These are phyloP conservation scores for Melampsora larici-populina DNA, from an alignment of 1,284 basidiomycete genomes.

Conservation along the genomic window DNA sequence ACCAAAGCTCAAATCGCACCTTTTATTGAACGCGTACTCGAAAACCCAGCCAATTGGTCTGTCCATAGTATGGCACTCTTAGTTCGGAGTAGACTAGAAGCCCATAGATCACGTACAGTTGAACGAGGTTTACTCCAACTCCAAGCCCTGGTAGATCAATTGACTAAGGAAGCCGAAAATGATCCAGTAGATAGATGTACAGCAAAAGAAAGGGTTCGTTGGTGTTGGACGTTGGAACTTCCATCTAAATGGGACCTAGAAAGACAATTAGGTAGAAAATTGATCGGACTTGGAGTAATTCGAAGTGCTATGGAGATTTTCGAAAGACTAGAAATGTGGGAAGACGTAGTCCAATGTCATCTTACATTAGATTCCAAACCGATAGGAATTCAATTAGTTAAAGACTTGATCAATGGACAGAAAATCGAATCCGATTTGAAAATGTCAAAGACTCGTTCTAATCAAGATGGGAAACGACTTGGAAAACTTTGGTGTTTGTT, in stretches of 20 bases:
- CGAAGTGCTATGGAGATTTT: constrained; percentile 86
- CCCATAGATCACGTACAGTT: constrained; percentile 78
- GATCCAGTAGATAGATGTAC: constrained; percentile 15
- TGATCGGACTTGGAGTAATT: constrained; percentile 75
- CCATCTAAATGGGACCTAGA: constrained; percentile 90
- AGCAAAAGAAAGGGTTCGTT: constrained; percentile 66
- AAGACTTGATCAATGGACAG: constrained; percentile 74
- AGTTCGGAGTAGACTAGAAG: constrained; percentile 80
- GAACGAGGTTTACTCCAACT: constrained; percentile 84
- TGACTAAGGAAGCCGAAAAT: constrained; percentile 58
- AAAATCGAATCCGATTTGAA: constrained; percentile 76
- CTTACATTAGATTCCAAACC: constrained; percentile 72
- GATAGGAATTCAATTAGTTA: constrained; percentile 71
- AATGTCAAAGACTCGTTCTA: constrained; percentile 55
- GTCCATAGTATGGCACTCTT: constrained; percentile 90
- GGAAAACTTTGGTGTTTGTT: constrained; percentile 94
- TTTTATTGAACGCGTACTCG: constrained; percentile 78
- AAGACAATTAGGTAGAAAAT: constrained; percentile 75
- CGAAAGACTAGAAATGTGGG: constrained; percentile 92
- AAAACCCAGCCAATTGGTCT: constrained; percentile 83
- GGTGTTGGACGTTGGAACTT: constrained; percentile 72
- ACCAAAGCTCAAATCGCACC: constrained; percentile 85
- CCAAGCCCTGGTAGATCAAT: constrained; percentile 88
- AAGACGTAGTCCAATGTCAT: constrained; percentile 83
- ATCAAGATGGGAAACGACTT: constrained; percentile 58